Percentiles rank a stretch among this genome's conserved stretches.
These are phyloP conservation scores for Tetrahymena borealis DNA, from an alignment of 73 alveolate genomes.

Conservation along the genomic window DNA sequence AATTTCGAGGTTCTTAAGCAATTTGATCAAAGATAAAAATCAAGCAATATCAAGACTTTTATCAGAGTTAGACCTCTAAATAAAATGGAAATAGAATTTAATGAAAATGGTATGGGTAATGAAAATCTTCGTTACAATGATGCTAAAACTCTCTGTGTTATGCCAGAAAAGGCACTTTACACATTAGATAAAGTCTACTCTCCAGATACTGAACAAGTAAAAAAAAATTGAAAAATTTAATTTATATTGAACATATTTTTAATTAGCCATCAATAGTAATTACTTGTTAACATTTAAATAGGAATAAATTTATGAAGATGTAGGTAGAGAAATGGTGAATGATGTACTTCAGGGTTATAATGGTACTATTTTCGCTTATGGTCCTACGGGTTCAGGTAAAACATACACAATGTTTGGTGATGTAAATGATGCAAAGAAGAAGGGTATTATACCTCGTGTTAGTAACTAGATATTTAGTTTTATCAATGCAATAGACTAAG, in stretches of 20 bases:
- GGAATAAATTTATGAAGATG: slow-evolving; percentile 49
- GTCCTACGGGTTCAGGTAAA: slow-evolving; percentile 97
- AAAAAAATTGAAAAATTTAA: too few species aligned
- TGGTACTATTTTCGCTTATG: slow-evolving; percentile 93
- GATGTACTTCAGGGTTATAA: slow-evolving; percentile 74
- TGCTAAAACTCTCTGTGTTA: neutral
- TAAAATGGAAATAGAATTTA: neutral
- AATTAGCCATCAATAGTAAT: too few species aligned
- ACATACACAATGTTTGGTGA: slow-evolving; percentile 96
- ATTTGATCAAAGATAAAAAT: neutral
- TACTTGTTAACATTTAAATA: too few species aligned
- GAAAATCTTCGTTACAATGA: neutral
- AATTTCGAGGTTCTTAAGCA: neutral
- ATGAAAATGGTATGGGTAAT: neutral
- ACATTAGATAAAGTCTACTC: neutral
- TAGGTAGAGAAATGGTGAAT: slow-evolving; percentile 65
- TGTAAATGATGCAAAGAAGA: slow-evolving; percentile 55
- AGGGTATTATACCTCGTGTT: slow-evolving; percentile 77
- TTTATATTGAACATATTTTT: too few species aligned
- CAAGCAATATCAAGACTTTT: neutral
- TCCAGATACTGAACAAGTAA: neutral
- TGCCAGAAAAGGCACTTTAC: neutral
- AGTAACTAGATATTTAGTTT: slow-evolving; percentile 31
- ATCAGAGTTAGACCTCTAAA: neutral
- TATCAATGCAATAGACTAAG: slow-evolving; percentile 46